Base-by-base conservation (phyloP, 805 yeast species). In the Nakazawaea pomicola region DNA sequence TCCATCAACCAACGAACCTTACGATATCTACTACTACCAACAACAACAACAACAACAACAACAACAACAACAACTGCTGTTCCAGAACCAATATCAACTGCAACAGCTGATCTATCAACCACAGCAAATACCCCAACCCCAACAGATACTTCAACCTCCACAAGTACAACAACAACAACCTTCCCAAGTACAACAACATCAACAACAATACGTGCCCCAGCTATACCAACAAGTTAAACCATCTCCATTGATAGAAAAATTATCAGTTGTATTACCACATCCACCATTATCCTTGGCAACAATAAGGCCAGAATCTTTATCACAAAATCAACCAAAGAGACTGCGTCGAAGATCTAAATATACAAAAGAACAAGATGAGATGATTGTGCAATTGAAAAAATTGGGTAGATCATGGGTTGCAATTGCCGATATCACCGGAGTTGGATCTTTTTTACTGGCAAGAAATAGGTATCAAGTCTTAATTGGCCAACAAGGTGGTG, bases 401-500 rank as follows among this genome's bases (percentile, higher is more conserved):
- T 68, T 70, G 36, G 88, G 90, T 23, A 75, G 73, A 47, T 62
- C 78, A 1, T 83, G 93, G 91, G 78, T 74, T 4, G 87, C 82
- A 46, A 83, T 83, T 34, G 88, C 90, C 0, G 76, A 77, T 40
- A 61, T 66, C 3, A 73, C 86, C 2, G 70, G 73, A 4, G 82
- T 83, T 21, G 84, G 80, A 7, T 73, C 80, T 31, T 79, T 76
- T 45, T 61, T 83, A 29, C 87, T 91, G 0, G 91, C 90, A 0
- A 62, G 91, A 43, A 83, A 83, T 54, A 62, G 91, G 44, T 84
- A 84, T 51, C 91, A 83, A 58, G 91, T 83, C 4, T 68, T 83
- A 36, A 82, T 84, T 48, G 93, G 93, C 4, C 91, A 83, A 55
- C 91, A 83, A 52, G 91, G 91, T 3, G 83, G 84, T 25, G 84